A percentile compares a stretch with the other conserved stretches of the same genome.
Evolutionary conservation across 2,329 filamentous ascomycete genomes (phyloP).

Genomic region (Mollisia scopiformis): DNA sequence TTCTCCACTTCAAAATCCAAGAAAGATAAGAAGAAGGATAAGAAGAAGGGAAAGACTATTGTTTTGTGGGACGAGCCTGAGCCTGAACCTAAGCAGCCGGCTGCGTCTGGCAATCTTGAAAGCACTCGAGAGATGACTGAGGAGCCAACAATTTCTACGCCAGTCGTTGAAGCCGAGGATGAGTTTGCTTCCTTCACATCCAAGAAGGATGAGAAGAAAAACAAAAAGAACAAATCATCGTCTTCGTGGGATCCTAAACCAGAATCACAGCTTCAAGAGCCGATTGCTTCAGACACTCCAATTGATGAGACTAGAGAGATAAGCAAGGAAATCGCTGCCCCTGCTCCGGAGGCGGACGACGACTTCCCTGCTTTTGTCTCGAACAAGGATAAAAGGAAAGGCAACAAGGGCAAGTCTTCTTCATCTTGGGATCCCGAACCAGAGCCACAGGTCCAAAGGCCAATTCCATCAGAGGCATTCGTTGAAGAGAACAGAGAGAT

Average conservation of each 20-base stretch:
- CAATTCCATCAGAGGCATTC: background rate
- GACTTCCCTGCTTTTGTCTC: background rate
- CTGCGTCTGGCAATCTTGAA: background rate
- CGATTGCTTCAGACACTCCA: background rate
- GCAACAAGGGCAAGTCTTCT: conserved; percentile 10
- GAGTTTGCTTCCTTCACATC: background rate
- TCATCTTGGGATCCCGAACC: too few relatives aligned
- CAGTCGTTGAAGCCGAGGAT: background rate
- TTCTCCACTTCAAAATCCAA: conserved; percentile 25
- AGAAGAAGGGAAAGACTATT: conserved; percentile 6
- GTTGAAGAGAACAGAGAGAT: too few relatives aligned
- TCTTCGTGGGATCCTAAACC: too few relatives aligned
- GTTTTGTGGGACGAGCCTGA: background rate
- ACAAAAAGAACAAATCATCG: conserved; percentile 8
- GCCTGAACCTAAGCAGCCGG: background rate
- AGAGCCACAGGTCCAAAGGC: too few relatives aligned
- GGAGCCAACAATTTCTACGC: background rate
- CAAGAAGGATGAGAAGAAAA: background rate
- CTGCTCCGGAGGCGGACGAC: too few relatives aligned
- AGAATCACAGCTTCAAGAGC: too few relatives aligned
- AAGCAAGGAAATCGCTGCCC: too few relatives aligned
- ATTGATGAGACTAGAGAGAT: too few relatives aligned
- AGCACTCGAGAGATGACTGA: background rate
- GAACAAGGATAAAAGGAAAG: conserved; percentile 12
- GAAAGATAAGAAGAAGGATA: conserved; percentile 36